Base-by-base conservation (phyloP, 805 yeast species). In the Pichia ethanolica region DNA sequence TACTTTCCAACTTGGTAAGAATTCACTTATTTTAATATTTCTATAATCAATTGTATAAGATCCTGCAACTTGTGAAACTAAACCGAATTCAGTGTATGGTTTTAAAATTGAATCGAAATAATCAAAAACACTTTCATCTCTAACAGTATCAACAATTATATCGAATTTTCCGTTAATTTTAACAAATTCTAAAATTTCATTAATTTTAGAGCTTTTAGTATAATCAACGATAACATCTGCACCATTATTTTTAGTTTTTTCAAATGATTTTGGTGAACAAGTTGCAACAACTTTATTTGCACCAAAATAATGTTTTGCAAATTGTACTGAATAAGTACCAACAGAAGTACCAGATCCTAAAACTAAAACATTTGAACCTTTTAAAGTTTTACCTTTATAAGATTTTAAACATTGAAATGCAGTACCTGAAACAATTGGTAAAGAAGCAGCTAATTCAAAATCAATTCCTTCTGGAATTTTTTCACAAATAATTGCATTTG, bases 321-420 rank as follows among this genome's bases (percentile, higher is more conserved):
- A 62, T 62, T 82, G 86, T 35, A 79, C 68, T 5, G 74, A 70
- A 51, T 70, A 72, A 32, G 72, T 61, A 26, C 90, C 89, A 13
- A 84, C 89, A 12, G 82, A 67, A 1, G 95, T 81, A 8, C 86
- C 82, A 28, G 85, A 91, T 37, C 96, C 96, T 43, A 85, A 68
- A 25, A 87, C 73, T 44, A 86, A 69, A 5, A 84, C 77, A 50
- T 72, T 75, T 9, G 70, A 69, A 10, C 70, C 69, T 11, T 71
- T 32, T 11, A 53, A 47, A 62, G 20, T 20, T 20, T 46, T 20
- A 25, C 49, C 48, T 3, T 12, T 14, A 34, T 51, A 49, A 38
- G 46, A 39, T 4, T 46, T 46, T 25, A 44, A 58, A 30, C 49
- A 56, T 37, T 49, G 55, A 54, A 59, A 72, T 0, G 91, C 90